Percentiles rank a stretch among this genome's conserved stretches.
Evolutionary conservation across 2,329 filamentous ascomycete genomes (phyloP).

Genomic region (Fusarium napiforme): DNA sequence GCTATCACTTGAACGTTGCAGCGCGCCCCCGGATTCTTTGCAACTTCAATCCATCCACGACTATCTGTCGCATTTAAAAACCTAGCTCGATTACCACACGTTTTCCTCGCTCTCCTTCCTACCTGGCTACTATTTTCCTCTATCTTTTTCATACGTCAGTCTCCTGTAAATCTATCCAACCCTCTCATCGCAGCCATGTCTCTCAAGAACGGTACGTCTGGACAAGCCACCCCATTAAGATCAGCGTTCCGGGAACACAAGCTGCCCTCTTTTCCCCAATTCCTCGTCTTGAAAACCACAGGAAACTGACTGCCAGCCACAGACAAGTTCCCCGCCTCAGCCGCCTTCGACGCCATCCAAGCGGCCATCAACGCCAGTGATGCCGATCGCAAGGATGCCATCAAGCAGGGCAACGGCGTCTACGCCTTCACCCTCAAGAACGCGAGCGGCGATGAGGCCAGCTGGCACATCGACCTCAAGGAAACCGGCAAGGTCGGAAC

Average conservation of each 20-base stretch:
- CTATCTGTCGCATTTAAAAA: conserved; percentile 34
- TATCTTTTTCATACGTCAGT: background rate
- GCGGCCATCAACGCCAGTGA: conserved; percentile 73
- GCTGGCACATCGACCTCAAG: conserved; percentile 97
- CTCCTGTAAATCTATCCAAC: background rate
- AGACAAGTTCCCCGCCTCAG: conserved; percentile 90
- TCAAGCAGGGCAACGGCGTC: conserved; percentile 87
- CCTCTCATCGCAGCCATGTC: conserved; percentile 66
- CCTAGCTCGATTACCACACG: conserved; percentile 36
- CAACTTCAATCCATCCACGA: conserved; percentile 15
- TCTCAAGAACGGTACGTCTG: conserved; percentile 74
- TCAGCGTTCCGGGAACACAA: background rate
- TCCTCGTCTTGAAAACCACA: background rate
- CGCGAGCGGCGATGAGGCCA: conserved; percentile 77
- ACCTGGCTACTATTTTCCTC: background rate
- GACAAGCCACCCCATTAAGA: background rate
- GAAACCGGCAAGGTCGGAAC: conserved; percentile 84
- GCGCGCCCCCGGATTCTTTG: conserved; percentile 7
- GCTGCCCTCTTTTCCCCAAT: background rate
- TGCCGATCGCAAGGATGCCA: conserved; percentile 83
- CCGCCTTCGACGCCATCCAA: conserved; percentile 90
- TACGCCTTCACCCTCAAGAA: conserved; percentile 97
- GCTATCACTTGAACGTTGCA: background rate
- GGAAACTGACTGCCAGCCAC: conserved; percentile 1
- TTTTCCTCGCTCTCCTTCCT: background rate